Base-by-base conservation (phyloP, 805 yeast species). In the Pichia nakasei region DNA sequence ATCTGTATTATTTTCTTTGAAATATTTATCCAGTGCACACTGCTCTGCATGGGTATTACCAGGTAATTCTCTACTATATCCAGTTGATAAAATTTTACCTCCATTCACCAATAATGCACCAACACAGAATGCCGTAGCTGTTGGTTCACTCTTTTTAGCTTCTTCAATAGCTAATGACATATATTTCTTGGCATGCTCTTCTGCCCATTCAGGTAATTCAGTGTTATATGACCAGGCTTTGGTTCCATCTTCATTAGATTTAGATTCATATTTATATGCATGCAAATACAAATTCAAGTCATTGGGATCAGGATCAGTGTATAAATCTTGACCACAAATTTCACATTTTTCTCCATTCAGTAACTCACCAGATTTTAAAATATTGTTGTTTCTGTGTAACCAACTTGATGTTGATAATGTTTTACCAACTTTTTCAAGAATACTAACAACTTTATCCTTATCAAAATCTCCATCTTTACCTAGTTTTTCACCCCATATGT, bases 1-100 rank as follows among this genome's bases (percentile, higher is more conserved):
- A 3, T 53, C 41, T 8, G 37, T 63, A 11, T 67, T 67, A 1
- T 63, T 59, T 33, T 62, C 53, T 7, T 57, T 52, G 45, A 69
- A 76, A 52, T 80, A 82, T 61, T 93, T 93, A 27, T 80, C 83
- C 45, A 93, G 58, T 0, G 96, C 96, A 67, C 94, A 83, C 59
- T 93, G 96, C 56, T 93, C 98, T 4, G 98, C 98, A 60, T 91
- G 98, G 0, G 98, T 91, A 61, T 91, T 93, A 0, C 97, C 98
- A 18, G 82, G 85, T 2, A 89, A 66, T 61, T 93, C 98, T 43
- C 97, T 71, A 0, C 97, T 86, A 56, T 76, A 87, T 0, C 98
- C 98, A 0, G 85, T 78, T 8, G 83, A 71, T n/a, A 93, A 58
- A 0, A 91, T 67, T 42, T 73, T 56, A 33, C 84, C 82, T 33